Evolutionary conservation across 805 yeast species (phyloP), one percentile per base, ranked within the genome.

Genomic region (Grigorovia humatica): DNA sequence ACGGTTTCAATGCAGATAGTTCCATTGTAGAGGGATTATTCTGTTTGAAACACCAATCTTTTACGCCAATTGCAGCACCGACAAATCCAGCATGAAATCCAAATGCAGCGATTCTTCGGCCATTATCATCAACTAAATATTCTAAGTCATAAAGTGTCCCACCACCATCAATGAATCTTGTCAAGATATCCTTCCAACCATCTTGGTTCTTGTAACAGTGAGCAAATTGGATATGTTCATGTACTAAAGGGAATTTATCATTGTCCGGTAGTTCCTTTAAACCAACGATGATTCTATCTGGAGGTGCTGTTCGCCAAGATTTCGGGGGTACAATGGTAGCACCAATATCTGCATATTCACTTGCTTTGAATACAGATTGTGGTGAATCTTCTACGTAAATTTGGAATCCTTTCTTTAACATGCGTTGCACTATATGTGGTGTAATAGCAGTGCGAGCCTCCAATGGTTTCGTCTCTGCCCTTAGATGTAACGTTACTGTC

Each of bases 31-130:
- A 87, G 8, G 77, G 53, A 67, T 86, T 83, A 43, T 81, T 70
- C 69, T 87, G 91, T 70, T 91, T 91, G 73, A 85, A 84, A 49
- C 95, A 85, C 96, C 98, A 93, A 70, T 89, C 96, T 68, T 80
- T 80, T 49, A 91, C 76, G 62, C 99, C 99, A 51, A 93, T 72
- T 38, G 99, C 99, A 40, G 99, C 99, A 64, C 99, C 99, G 7
- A 98, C 99, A 68, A 93, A 93, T 15, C 99, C 99, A 46, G 99
- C 99, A 69, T 91, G 90, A 76, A 80, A 93, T 15, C 99, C 99
- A 67, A 93, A 93, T 9, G 99, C 99, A 45, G 99, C 99, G 29
- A 93, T 99, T 73, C 99, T 86, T 76, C 99, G 85, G 38, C 98
- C 98, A 64, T 80, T 82, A 61, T 85, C 96, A 68, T 93, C 88